Evolutionary conservation across 2,329 filamentous ascomycete genomes (phyloP).

Genomic region (Neoarthrinium moseri): DNA sequence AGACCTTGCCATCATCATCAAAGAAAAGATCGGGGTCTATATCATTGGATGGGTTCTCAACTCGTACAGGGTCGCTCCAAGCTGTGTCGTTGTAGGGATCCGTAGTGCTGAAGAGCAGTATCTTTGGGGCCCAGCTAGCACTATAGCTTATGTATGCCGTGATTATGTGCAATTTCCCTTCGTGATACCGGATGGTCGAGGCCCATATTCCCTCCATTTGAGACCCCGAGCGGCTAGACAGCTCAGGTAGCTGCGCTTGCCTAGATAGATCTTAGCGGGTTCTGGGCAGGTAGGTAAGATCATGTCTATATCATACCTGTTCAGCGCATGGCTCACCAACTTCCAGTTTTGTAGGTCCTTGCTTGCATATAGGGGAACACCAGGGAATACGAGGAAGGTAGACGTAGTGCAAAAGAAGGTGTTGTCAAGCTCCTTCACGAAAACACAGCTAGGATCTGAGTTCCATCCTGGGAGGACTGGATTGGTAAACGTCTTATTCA

Average conservation of each 20-base stretch:
- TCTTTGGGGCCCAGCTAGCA: conserved; percentile 11
- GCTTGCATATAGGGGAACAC: conserved; percentile 52
- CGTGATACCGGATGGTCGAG: conserved; percentile 28
- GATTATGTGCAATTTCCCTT: conserved; percentile 30
- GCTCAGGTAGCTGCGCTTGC: conserved; percentile 39
- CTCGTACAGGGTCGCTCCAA: conserved; percentile 39
- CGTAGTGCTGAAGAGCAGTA: conserved; percentile 34
- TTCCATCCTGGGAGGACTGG: conserved; percentile 50
- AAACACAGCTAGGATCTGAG: conserved; percentile 46
- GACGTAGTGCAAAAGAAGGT: conserved; percentile 52
- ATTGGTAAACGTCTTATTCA: conserved; percentile 27
- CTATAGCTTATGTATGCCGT: conserved; percentile 24
- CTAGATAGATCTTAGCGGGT: too few relatives aligned
- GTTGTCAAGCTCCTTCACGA: conserved; percentile 34
- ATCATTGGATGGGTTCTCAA: conserved; percentile 26
- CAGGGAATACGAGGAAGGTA: conserved; percentile 52
- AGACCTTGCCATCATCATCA: conserved; percentile 34
- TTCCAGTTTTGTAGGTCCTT: conserved; percentile 50
- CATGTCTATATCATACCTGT: too few relatives aligned
- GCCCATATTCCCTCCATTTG: conserved; percentile 33
- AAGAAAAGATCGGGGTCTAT: conserved; percentile 43
- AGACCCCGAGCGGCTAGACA: conserved; percentile 22
- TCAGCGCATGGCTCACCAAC: conserved; percentile 35
- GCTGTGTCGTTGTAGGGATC: conserved; percentile 35
- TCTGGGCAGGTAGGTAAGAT: too few relatives aligned